Percentiles rank a stretch among this genome's conserved stretches.
Conservation (phyloP, 2,329 filamentous ascomycete genomes). For the Epichloe sylvatica region DNA sequence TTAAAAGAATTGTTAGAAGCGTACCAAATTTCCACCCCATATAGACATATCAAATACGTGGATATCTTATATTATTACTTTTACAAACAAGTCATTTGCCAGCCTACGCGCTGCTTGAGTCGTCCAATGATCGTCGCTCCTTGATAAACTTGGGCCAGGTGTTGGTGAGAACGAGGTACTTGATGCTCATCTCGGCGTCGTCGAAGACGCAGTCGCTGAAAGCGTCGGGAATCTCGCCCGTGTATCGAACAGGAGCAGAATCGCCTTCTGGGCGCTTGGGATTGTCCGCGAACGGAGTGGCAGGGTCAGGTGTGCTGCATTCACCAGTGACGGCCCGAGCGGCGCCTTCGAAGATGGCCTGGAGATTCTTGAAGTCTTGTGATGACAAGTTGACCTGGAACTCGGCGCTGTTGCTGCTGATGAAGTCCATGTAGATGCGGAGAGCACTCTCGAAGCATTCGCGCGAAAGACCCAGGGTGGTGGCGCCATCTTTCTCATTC, state of each 20-base stretch:
- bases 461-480: slow-evolving; percentile 23
- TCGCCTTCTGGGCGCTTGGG: slow-evolving; percentile 11
- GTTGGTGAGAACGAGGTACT: slow-evolving; percentile 54
- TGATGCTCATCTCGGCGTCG: slow-evolving; percentile 44
- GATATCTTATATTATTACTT: background rate
- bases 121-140: slow-evolving; percentile 23
- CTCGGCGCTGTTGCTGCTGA: slow-evolving; percentile 46
- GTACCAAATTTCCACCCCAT: background rate
- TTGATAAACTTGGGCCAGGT: slow-evolving; percentile 51
- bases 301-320: slow-evolving; percentile 24
- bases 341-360: slow-evolving; percentile 41
- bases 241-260: slow-evolving; percentile 19
- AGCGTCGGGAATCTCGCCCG: slow-evolving; percentile 31
- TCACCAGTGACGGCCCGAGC: slow-evolving; percentile 32
- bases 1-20: background rate
- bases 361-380: slow-evolving; percentile 37
- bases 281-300: slow-evolving; percentile 28
- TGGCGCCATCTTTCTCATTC: slow-evolving; percentile 4
- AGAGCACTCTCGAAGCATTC: slow-evolving; percentile 44
- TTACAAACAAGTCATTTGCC: background rate
- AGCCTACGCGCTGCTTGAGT: slow-evolving; percentile 5
- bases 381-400: slow-evolving; percentile 55
- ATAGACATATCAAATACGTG: background rate
- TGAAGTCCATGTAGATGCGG: slow-evolving; percentile 46
- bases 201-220: slow-evolving; percentile 47